Evolutionary conservation across 257 asterid species (phyloP).

Genomic region (Solanum okadae): DNA sequence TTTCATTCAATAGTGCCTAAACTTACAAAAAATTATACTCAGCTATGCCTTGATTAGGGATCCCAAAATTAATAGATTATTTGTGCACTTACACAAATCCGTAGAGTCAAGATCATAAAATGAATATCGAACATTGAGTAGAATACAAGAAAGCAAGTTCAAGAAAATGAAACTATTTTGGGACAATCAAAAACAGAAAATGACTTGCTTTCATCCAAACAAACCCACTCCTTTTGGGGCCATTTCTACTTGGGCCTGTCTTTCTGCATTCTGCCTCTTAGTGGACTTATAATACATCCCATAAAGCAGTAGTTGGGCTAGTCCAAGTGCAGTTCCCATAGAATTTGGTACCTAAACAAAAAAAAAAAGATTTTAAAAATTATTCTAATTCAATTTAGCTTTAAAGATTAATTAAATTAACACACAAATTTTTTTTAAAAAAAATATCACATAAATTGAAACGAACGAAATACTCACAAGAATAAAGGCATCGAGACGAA

Average conservation of each 20-base stretch:
- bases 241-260: background rate
- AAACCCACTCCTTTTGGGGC: background rate
- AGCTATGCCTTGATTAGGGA: too few relatives aligned
- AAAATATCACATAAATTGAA: background rate
- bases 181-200: background rate
- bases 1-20: too few relatives aligned
- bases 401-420: background rate
- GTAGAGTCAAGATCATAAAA: background rate
- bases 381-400: background rate
- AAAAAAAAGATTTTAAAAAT: background rate
- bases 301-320: conserved; percentile 57
- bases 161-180: background rate
- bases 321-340: conserved; percentile 53
- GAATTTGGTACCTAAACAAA: conserved; percentile 56
- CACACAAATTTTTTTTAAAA: background rate
- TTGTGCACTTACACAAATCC: background rate
- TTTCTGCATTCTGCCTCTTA: conserved; percentile 6
- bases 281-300: conserved; percentile 59
- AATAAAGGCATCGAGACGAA: conserved; percentile 60
- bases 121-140: background rate
- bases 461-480: conserved; percentile 22
- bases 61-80: too few relatives aligned
- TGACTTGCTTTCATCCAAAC: background rate
- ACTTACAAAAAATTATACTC: too few relatives aligned
- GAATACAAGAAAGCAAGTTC: background rate